Evolutionary conservation across 2,329 filamentous ascomycete genomes (phyloP).

Genomic region (Cladosporium sp.): DNA sequence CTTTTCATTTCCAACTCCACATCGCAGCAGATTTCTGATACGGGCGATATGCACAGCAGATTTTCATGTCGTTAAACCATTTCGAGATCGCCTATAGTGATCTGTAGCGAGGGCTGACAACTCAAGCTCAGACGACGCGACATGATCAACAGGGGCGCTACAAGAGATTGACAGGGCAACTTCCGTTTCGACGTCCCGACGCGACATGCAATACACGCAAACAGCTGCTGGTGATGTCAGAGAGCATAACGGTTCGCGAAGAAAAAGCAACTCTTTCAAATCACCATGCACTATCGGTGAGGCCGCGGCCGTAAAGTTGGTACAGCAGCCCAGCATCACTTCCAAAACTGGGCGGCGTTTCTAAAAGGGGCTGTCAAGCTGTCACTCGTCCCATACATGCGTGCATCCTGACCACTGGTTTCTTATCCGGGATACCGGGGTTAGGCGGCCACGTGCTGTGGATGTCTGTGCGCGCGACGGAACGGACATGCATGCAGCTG

Average conservation of each 20-base stretch:
- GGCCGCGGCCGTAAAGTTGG: background rate
- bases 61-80: too few relatives aligned
- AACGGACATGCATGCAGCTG: background rate
- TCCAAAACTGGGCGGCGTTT: background rate
- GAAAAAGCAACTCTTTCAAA: background rate
- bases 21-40: too few relatives aligned
- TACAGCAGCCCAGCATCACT: too few relatives aligned
- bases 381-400: background rate
- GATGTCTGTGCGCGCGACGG: background rate
- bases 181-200: constrained; percentile 1
- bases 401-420: background rate
- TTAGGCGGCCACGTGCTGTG: constrained; percentile 3
- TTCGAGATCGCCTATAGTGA: constrained; percentile 7
- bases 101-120: constrained; percentile 1
- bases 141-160: constrained; percentile 9
- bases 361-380: constrained; percentile 7
- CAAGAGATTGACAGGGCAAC: constrained; percentile 1
- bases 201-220: background rate
- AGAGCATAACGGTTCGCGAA: too few relatives aligned
- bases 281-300: background rate
- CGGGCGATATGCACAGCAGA: too few relatives aligned
- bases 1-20: background rate
- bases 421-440: constrained; percentile 4
- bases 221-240: constrained; percentile 7
- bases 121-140: background rate